Conservation (phyloP, 371 early-diverging fungal species). For the Mucor irregularis region DNA sequence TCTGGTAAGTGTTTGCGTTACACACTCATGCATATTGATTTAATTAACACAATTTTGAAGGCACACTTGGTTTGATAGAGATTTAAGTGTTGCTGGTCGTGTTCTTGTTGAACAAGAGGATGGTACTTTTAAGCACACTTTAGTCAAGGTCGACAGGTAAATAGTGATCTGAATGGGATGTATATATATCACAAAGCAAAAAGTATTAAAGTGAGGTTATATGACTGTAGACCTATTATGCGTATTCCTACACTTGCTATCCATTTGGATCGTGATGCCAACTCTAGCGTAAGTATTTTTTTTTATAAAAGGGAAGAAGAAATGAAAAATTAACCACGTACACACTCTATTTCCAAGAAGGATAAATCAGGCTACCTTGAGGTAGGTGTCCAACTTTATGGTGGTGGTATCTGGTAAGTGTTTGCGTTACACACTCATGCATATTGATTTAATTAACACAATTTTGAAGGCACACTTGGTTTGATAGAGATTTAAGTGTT, state of each 20-base stretch:
- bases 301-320: too few relatives aligned
- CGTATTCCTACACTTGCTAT: constrained; percentile 97
- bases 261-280: constrained; percentile 88
- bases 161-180: background rate
- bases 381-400: constrained; percentile 90
- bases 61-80: constrained; percentile 99
- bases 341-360: constrained; percentile 90
- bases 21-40: too few relatives aligned
- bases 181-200: background rate
- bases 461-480: constrained; percentile 96
- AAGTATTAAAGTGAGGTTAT: background rate
- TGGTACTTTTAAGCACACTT: constrained; percentile 66
- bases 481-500: constrained; percentile 94
- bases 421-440: too few relatives aligned
- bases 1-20: constrained; percentile 85
- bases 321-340: too few relatives aligned
- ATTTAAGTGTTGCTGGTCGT: constrained; percentile 94
- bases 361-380: constrained; percentile 82
- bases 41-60: constrained; percentile 44
- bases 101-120: constrained; percentile 79
- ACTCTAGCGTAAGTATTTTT: constrained; percentile 56
- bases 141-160: constrained; percentile 78
- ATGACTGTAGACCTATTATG: constrained; percentile 68
- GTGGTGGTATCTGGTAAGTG: constrained; percentile 92
- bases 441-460: too few relatives aligned